Evolutionary conservation across 2,329 filamentous ascomycete genomes (phyloP), one percentile per base, ranked within the genome.

Genomic region (Xylariaceae sp.): DNA sequence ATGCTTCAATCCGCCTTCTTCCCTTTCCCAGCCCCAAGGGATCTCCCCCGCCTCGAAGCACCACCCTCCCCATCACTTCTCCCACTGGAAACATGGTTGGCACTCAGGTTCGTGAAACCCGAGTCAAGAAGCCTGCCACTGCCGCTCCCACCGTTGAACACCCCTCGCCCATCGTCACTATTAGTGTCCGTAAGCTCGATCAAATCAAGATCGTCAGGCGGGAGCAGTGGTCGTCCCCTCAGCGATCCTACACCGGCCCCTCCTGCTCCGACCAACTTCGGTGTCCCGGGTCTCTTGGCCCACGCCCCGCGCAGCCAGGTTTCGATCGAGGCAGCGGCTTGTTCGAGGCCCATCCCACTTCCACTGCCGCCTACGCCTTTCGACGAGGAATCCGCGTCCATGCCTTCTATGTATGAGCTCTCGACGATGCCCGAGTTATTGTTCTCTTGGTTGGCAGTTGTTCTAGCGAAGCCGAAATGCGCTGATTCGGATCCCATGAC

Each of bases 281-380:
- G 76, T n/a, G 76, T 78, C 17, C 67, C 66, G 1, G 76, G 74
- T 4, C 78, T 74, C 59, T 83, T 84, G 5, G 77, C 73, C 48
- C 89, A 88, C 29, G 95, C 83, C 51, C 89, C 88, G 49, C 91
- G 77, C 48, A 97, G 74, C 90, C 93, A 98, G 1, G 84, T 86
- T 67, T 97, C 93, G 22, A 97, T 83, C 2, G 86, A 85, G 5
- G 88, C 86, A 1, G 91, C 90, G 8, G 95, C 84, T 52, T 91
- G 87, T 58, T 95, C 90, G 3, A 97, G 71, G 1, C 77, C 73
- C 3, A 67, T 73, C 12, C 75, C 74, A 37, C 76, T 72, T n/a
- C n/a, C n/a, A n/a, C n/a, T n/a, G n/a, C n/a, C n/a, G n/a, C n/a
- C n/a, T n/a, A n/a, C n/a, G n/a, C n/a, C n/a, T 39, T 69, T 67